These are phyloP conservation scores for Aspergillus steynii DNA, from an alignment of 495 filamentous ascomycete genomes.

Conservation along the genomic window DNA sequence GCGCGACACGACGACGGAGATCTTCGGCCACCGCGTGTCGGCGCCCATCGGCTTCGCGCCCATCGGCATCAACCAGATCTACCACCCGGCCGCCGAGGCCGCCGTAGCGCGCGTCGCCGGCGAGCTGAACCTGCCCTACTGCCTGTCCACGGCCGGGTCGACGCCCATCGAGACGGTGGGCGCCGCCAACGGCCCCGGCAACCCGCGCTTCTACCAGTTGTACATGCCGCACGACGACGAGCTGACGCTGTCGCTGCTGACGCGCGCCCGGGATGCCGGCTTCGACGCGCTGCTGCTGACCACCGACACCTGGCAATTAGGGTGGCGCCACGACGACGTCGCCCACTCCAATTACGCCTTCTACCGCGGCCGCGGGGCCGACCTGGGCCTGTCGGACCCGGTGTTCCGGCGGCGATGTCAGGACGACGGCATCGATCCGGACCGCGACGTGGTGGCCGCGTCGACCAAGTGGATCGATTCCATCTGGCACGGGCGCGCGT, in stretches of 20 bases:
- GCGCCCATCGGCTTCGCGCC: constrained; percentile 66
- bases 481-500: constrained; percentile 63
- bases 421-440: constrained; percentile 54
- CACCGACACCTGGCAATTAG: constrained; percentile 65
- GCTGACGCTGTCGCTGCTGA: constrained; percentile 54
- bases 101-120: constrained; percentile 59
- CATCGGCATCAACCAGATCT: constrained; percentile 67
- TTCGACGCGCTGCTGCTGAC: constrained; percentile 63
- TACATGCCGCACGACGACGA: constrained; percentile 68
- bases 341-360: constrained; percentile 62
- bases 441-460: constrained; percentile 49
- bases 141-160: constrained; percentile 59
- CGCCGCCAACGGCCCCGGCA: constrained; percentile 49
- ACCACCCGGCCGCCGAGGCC: constrained; percentile 56
- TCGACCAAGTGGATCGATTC: constrained; percentile 64
- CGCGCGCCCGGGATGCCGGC: constrained; percentile 53
- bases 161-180: constrained; percentile 59
- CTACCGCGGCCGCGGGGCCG: constrained; percentile 56
- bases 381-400: constrained; percentile 58
- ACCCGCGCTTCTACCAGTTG: constrained; percentile 61
- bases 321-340: constrained; percentile 65
- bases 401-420: constrained; percentile 54
- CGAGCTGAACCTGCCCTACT: constrained; percentile 58
- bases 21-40: constrained; percentile 62
- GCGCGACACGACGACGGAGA: constrained; percentile 56